Evolutionary conservation across 1,284 basidiomycete genomes (phyloP), one percentile per base, ranked within the genome.

Genomic region (Ceratobasidium sp.): DNA sequence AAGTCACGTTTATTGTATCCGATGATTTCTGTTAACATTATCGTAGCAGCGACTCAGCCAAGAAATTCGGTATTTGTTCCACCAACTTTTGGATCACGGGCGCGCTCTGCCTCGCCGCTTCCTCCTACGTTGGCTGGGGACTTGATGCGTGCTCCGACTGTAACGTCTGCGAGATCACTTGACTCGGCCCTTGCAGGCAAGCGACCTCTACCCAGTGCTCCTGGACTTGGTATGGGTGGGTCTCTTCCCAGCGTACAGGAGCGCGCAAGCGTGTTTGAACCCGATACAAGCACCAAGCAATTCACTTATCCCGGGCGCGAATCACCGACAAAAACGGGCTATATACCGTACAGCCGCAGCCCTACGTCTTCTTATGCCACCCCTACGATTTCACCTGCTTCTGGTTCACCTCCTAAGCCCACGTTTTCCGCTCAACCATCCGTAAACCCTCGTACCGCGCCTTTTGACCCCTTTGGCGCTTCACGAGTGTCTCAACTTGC

Each of bases 221-320:
- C 64, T 25, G 64, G 47, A 6, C 13, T 55, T 20, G 32, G 52
- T 29, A 45, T 29, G 29, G 35, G 42, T n/a, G 64, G 64, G 13
- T 68, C 64, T 7, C 42, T 68, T 7, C 52, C 64, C 5, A 68
- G 64, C 35, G 52, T 68, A 13, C 64, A 53, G n/a, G 64, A 68
- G 42, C 64, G 64, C 25, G 40, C 64, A 15, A 47, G 52, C 25
- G 35, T 20, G 8, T 47, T 45, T 25, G 64, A 68, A 47, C 52
- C 34, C n/a, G 38, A 31, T 29, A 20, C 52, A 25, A 45, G 40
- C 29, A 55, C 20, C 29, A 62, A 68, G 34, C 50, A 68, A 31
- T 68, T 68, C 31, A 45, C 64, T 13, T 68, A 68, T 25, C 64
- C 64, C n/a, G 64, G 64, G 12, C 52, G 50, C 40, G 64, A 68